These are phyloP conservation scores for Suaeda aralocaspica DNA, from an alignment of 148 eudicot genomes.

Conservation along the genomic window DNA sequence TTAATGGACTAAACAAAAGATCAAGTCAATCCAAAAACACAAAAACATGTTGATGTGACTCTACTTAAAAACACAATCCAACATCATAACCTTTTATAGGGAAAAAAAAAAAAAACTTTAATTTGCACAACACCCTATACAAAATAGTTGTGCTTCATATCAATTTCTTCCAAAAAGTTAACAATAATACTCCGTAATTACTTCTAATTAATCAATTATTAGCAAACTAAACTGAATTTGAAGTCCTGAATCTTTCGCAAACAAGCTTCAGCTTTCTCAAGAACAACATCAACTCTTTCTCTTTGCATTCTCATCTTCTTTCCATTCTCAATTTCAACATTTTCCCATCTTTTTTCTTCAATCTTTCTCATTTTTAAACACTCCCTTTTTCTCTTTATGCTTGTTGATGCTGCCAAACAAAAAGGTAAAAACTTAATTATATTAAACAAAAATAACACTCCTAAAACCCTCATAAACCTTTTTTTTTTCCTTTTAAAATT, in stretches of 20 bases:
- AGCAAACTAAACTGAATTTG: conserved; percentile 27
- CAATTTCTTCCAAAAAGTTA: background rate
- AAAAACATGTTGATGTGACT: conserved; percentile 18
- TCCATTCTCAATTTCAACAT: background rate
- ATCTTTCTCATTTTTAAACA: conserved; percentile 15
- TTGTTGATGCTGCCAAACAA: conserved; percentile 45
- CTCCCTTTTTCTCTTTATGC: conserved; percentile 36
- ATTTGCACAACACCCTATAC: background rate
- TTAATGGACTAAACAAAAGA: background rate
- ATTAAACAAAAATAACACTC: no score
- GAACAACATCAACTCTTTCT: conserved; percentile 47
- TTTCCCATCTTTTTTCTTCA: conserved; percentile 10
- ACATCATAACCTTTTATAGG: background rate
- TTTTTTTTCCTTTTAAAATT: no score
- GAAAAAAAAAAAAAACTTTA: background rate
- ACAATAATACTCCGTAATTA: background rate
- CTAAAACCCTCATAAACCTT: no score
- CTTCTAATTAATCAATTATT: background rate
- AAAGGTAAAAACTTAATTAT: no score
- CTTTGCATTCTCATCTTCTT: conserved; percentile 11
- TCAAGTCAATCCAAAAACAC: background rate
- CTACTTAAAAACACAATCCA: background rate
- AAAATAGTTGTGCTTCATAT: background rate
- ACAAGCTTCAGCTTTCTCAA: conserved; percentile 52
- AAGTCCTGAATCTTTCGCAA: conserved; percentile 45